Conservation (phyloP, 805 yeast species). For the Barnettozyma californica region DNA sequence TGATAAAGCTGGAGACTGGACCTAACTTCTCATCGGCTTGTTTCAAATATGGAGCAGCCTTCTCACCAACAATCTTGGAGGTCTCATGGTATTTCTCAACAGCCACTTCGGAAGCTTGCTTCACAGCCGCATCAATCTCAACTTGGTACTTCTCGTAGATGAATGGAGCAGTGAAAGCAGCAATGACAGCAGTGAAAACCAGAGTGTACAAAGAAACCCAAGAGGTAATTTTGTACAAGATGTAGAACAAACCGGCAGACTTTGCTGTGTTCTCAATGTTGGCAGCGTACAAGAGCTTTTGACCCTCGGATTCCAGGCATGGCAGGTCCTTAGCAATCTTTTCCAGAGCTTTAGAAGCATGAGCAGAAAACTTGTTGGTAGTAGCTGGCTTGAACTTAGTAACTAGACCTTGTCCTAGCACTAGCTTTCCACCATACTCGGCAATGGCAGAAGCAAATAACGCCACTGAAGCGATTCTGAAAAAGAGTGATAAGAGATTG, state of each 20-base stretch:
- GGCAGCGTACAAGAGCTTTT: constrained; percentile 58
- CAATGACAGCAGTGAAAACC: constrained; percentile 48
- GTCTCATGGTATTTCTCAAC: constrained; percentile 44
- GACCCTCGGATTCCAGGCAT: constrained; percentile 45
- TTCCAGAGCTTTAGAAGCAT: constrained; percentile 37
- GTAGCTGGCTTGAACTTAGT: constrained; percentile 68
- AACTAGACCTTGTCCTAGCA: constrained; percentile 76
- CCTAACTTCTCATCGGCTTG: constrained; percentile 55
- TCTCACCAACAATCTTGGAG: constrained; percentile 45
- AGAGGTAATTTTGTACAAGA: constrained; percentile 67
- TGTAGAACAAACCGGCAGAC: constrained; percentile 62
- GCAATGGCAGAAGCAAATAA: constrained; percentile 62
- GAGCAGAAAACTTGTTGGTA: constrained; percentile 32
- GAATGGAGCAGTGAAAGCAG: constrained; percentile 70
- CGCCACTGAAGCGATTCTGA: constrained; percentile 54
- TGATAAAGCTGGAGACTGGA: constrained; percentile 58
- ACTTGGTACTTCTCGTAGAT: constrained; percentile 68
- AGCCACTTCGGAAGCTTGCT: constrained; percentile 39
- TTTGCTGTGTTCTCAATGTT: constrained; percentile 69
- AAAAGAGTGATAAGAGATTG: constrained; percentile 55
- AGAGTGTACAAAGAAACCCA: constrained; percentile 70
- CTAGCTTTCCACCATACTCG: constrained; percentile 68
- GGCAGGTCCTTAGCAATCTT: constrained; percentile 40
- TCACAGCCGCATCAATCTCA: constrained; percentile 66
- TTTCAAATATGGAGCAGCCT: constrained; percentile 55